Evolutionary conservation across 371 early-diverging fungal genomes (phyloP).

Genomic region (Apophysomyces sp.): DNA sequence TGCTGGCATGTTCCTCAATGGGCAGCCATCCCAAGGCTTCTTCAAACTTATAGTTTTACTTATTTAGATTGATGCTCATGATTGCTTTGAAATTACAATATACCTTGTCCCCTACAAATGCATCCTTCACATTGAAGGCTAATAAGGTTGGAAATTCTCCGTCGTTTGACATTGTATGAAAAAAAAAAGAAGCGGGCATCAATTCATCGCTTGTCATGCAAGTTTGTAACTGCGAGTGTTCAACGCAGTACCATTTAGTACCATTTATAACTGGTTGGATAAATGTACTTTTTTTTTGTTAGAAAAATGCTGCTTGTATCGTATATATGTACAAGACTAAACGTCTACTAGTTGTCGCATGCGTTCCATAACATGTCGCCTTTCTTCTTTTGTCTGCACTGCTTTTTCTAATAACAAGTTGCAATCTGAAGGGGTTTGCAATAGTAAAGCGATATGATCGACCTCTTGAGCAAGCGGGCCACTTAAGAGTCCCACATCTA

Average conservation of each 20-base stretch:
- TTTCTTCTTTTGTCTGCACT: not conserved
- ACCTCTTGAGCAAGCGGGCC: not conserved
- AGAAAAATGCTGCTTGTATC: too few relatives aligned
- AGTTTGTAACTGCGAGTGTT: not conserved
- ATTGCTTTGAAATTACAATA: not conserved
- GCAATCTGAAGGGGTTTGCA: not conserved
- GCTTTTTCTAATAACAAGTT: not conserved
- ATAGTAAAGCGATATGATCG: not conserved
- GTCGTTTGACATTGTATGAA: conserved; percentile 4
- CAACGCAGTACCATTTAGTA: too few relatives aligned
- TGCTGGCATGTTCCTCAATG: conserved; percentile 17
- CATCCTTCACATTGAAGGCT: conserved; percentile 14
- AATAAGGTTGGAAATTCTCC: conserved; percentile 9
- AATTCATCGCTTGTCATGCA: not conserved
- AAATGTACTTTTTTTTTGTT: too few relatives aligned
- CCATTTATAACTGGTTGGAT: too few relatives aligned
- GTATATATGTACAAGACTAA: not conserved
- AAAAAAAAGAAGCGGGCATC: too few relatives aligned
- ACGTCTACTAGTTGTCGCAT: not conserved
- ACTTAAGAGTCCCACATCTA: not conserved
- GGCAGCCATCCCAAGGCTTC: conserved; percentile 29
- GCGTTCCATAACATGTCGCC: not conserved
- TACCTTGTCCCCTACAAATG: conserved; percentile 23
- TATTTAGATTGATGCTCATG: not conserved
- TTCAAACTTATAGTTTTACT: conserved; percentile 19